A percentile compares a stretch with the other conserved stretches of the same genome.
These are phyloP conservation scores for Hevea brasiliensis DNA, from an alignment of 345 rosid species.

Conservation along the genomic window DNA sequence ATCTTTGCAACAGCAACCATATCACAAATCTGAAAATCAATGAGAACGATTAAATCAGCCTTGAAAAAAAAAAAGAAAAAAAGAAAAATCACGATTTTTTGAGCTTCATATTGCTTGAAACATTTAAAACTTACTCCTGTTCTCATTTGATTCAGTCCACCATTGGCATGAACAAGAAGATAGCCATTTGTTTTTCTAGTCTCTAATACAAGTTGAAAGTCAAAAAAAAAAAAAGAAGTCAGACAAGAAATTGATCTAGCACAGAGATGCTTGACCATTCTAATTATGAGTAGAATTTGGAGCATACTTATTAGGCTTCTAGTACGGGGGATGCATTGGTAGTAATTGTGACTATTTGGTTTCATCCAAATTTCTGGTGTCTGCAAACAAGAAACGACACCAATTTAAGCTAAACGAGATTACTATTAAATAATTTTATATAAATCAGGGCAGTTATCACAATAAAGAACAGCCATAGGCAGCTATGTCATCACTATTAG, in stretches of 20 bases:
- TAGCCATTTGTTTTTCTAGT: constrained; percentile 65
- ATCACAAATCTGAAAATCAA: constrained; percentile 78
- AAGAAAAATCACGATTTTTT: too few species aligned
- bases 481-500: too few species aligned
- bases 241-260: background rate
- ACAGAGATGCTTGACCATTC: background rate
- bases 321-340: constrained; percentile 66
- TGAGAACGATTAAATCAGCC: background rate
- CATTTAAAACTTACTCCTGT: constrained; percentile 70
- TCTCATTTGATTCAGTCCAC: constrained; percentile 99
- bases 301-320: constrained; percentile 55
- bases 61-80: background rate
- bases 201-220: constrained; percentile 29
- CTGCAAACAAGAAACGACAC: constrained; percentile 34
- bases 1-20: constrained; percentile 96
- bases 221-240: background rate
- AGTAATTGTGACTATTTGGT: constrained; percentile 61
- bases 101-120: background rate
- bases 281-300: background rate
- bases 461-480: too few species aligned
- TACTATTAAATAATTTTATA: too few species aligned
- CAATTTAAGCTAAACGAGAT: background rate
- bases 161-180: constrained; percentile 89
- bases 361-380: constrained; percentile 88
- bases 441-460: background rate